Percentiles rank a stretch among this genome's conserved stretches.
These are phyloP conservation scores for Dissoconium aciculare DNA, from an alignment of 2,329 filamentous ascomycete species.

Conservation along the genomic window DNA sequence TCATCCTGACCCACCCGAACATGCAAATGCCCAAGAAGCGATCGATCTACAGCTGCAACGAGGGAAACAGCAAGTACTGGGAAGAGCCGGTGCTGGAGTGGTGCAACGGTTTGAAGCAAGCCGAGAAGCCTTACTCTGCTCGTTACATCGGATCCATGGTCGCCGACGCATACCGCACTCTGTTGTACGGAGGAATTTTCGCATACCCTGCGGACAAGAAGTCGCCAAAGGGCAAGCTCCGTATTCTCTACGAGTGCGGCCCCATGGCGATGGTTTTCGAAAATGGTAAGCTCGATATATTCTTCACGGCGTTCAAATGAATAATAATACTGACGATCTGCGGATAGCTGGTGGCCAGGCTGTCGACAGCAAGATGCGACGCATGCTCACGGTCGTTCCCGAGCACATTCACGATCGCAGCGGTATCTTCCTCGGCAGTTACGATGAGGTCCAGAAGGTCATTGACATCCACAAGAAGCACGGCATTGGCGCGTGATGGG, in stretches of 20 bases:
- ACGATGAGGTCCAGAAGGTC: constrained; percentile 90
- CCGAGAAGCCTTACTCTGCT: constrained; percentile 68
- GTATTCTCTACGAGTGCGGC: constrained; percentile 95
- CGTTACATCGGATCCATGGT: constrained; percentile 98
- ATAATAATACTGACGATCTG: no score
- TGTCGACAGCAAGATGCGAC: constrained; percentile 75
- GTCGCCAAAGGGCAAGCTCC: constrained; percentile 93
- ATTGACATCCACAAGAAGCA: constrained; percentile 61
- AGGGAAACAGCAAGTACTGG: constrained; percentile 97
- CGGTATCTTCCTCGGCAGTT: constrained; percentile 91
- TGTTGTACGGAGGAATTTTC: constrained; percentile 93
- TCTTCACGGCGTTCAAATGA: not conserved
- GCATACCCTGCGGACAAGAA: constrained; percentile 97
- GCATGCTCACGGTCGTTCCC: constrained; percentile 79
- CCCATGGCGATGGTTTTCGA: constrained; percentile 99
- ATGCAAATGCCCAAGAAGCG: constrained; percentile 74
- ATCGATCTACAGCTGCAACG: constrained; percentile 93
- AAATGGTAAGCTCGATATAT: constrained; percentile 52
- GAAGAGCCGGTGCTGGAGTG: constrained; percentile 73
- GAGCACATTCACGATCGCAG: constrained; percentile 90
- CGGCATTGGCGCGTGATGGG: constrained; percentile 17
- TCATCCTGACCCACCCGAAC: constrained; percentile 91
- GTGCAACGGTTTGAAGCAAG: constrained; percentile 77
- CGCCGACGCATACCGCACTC: constrained; percentile 87
- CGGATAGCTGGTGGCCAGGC: constrained; percentile 71